These are phyloP conservation scores for Picea sitchensis DNA, from an alignment of 75 land plant species.

Conservation along the genomic window DNA sequence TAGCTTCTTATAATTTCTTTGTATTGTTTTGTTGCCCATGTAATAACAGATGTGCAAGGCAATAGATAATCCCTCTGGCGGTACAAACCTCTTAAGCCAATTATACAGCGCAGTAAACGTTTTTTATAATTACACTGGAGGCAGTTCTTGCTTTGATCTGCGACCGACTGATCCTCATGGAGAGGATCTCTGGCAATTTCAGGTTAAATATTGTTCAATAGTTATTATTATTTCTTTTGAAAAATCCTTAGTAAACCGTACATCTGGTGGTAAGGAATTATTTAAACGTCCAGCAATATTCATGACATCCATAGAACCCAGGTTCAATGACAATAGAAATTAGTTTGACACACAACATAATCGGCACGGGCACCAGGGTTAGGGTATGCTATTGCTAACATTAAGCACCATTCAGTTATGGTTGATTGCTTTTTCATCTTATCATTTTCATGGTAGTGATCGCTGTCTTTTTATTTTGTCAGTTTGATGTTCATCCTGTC, in stretches of 20 bases:
- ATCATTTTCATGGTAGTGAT: no score
- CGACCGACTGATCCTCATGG: conserved; percentile 27
- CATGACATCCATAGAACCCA: conserved; percentile 27
- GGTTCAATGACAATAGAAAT: background rate
- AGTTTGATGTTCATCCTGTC: no score
- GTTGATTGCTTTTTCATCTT: no score
- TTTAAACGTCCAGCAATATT: background rate
- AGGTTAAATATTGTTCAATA: conserved; percentile 12
- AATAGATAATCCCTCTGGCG: conserved; percentile 22
- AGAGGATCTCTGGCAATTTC: conserved; percentile 25
- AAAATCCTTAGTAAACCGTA: no score
- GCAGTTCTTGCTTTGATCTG: conserved; percentile 23
- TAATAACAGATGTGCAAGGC: conserved; percentile 31
- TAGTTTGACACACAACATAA: background rate
- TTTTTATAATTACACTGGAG: conserved; percentile 34
- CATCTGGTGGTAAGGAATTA: no score
- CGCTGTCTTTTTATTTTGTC: no score
- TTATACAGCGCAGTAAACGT: conserved; percentile 28
- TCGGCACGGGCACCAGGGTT: no score
- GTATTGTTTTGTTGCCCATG: background rate
- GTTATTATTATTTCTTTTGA: no score
- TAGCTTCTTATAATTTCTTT: no score
- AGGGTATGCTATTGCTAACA: no score
- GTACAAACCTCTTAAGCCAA: conserved; percentile 16
- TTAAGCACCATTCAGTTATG: no score